Base-by-base conservation (phyloP, 1,284 basidiomycete species). In the Megacollybia platyphylla region DNA sequence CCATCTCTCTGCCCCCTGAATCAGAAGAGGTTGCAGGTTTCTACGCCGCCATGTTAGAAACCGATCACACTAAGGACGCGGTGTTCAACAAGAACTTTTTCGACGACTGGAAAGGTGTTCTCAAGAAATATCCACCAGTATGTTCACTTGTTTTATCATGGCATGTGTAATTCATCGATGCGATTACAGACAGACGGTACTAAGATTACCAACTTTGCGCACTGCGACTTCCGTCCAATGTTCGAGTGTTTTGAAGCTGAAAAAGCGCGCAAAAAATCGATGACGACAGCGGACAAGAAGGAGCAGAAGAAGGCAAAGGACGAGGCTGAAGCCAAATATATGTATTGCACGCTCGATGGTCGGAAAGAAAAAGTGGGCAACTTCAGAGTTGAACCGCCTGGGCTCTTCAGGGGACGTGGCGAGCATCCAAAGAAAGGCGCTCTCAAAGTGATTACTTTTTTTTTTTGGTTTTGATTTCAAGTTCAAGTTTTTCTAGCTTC, bases 321-420 rank as follows among this genome's bases (percentile, higher is more conserved):
- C 44, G 78, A 79, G 41, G 55, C 83, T 44, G 96, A 98, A 61
- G 79, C 75, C 39, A 85, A 85, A 48, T 97, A 91, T 62, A 81
- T 79, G 36, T 74, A 74, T 30, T 97, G 94, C 60, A 54, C 83
- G 10, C 79, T 99, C 36, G 92, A 99, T 55, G 94, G 93, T 17
- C 79, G 92, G 43, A 93, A 92, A 63, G 96, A 99, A 67, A 97
- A 96, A 61, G 80, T 97, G 42, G 96, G 96, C 44, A 98, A 98
- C 67, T 97, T 98, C 70, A 79, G 92, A 51, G 83, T 97, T 40
- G 96, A 99, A 71, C 96, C 96, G 57, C 96, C 96, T 13, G 91
- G 92, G 35, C 68, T 98, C 36, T 99, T 98, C 68, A 74, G 94
- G 61, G 96, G 96, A 46, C 92, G 96, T 51, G 96, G 96, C 46